Percentiles rank a stretch among this genome's conserved stretches.
Conservation (phyloP, 805 yeast genomes). For the Monosporozyma yasuniensis region DNA sequence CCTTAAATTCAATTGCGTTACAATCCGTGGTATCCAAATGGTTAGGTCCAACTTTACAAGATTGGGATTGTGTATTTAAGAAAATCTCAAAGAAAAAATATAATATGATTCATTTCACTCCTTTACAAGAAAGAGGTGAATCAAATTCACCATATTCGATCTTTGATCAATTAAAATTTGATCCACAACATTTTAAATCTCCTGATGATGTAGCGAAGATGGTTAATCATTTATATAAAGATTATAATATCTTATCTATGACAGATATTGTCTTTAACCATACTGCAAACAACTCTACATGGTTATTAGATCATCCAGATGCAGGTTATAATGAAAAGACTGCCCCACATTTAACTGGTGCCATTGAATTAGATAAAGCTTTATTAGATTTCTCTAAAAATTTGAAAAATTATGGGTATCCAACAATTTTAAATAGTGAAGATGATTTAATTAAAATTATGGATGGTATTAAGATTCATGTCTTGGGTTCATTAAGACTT, state of each 20-base stretch:
- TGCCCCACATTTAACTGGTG: slow-evolving; percentile 81
- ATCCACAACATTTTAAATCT: slow-evolving; percentile 51
- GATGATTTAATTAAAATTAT: slow-evolving; percentile 53
- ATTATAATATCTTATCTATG: slow-evolving; percentile 60
- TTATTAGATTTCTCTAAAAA: slow-evolving; percentile 55
- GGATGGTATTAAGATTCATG: slow-evolving; percentile 62
- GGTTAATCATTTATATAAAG: slow-evolving; percentile 40
- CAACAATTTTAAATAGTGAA: slow-evolving; percentile 42
- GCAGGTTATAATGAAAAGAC: slow-evolving; percentile 79
- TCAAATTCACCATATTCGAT: slow-evolving; percentile 92
- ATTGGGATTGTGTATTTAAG: slow-evolving; percentile 61
- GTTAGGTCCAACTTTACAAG: slow-evolving; percentile 69
- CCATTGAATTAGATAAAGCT: slow-evolving; percentile 73
- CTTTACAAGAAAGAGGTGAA: slow-evolving; percentile 80
- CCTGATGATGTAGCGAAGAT: slow-evolving; percentile 45
- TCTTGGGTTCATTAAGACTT: slow-evolving; percentile 52
- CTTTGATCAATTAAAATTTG: slow-evolving; percentile 74
- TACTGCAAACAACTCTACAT: slow-evolving; percentile 80
- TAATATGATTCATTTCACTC: slow-evolving; percentile 95
- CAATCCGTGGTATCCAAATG: slow-evolving; percentile 87
- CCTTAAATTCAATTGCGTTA: slow-evolving; percentile 70
- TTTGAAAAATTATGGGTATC: slow-evolving; percentile 51
- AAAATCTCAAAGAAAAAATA: slow-evolving; percentile 68
- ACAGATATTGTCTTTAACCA: slow-evolving; percentile 94
- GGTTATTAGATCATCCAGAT: slow-evolving; percentile 84